Base-by-base conservation (phyloP, 257 asterid species). In the Solanum chilense region DNA sequence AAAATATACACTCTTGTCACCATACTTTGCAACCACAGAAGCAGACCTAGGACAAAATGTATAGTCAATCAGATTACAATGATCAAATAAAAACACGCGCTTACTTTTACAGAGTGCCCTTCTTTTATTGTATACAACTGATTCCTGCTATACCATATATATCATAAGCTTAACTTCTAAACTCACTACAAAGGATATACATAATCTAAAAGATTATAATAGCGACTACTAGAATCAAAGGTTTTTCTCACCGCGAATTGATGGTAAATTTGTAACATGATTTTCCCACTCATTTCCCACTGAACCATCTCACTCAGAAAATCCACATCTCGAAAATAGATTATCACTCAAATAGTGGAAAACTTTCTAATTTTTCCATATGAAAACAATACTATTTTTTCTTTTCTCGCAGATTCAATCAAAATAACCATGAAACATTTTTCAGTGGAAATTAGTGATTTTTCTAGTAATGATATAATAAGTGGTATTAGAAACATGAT, bases 1-100 rank as follows among this genome's bases (percentile, higher is more conserved):
- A 92, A 96, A 95, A 95, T 95, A 96, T 45, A 94, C 96, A 90
- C 98, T 94, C 89, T 95, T 96, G 90, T 95, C 98, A 73, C 99
- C 99, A 85, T 95, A 95, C 91, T 95, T 96, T 7, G 99, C 98
- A 16, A 96, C 98, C 91, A 96, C 96, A 21, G 92, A 88, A 86
- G 96, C 93, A 88, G 90, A 89, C 94, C 97, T 96, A 82, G 12
- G 35, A 84, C 4, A 76, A 73, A 42, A 74, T 21, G 42, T 21
- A 60, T 42, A 27, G 4, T 29, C 31, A 60, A n/a, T 84, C 58
- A 70, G 76, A 47, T 35, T 20, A 87, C 41, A 62, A 31, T 23
- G 2, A 42, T 29, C 21, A 15, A 49, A 68, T 47, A 11, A 66
- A 68, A 41, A 37, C 0, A 33, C 14, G 1, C 20, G 25, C 44